Conservation (phyloP, 2,329 filamentous ascomycete genomes). For the Venturia oleaginea region DNA sequence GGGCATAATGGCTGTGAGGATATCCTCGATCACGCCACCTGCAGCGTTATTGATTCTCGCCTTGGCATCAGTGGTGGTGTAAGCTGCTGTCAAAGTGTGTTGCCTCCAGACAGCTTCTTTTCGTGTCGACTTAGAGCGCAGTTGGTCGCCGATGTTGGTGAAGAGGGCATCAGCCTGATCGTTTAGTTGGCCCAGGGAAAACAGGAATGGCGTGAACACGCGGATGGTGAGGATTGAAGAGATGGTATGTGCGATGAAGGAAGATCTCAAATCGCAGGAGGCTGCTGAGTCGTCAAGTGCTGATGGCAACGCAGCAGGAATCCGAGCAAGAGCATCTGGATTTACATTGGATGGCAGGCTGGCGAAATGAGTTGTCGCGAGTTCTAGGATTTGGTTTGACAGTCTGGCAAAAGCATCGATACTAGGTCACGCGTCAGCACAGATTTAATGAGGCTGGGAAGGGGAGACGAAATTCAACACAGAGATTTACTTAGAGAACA, state of each 20-base stretch:
- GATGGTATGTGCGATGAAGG: slow-evolving; percentile 47
- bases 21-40: slow-evolving; percentile 47
- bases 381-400: slow-evolving; percentile 41
- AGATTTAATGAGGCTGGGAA: slow-evolving; percentile 16
- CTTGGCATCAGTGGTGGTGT: slow-evolving; percentile 47
- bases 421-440: slow-evolving; percentile 25
- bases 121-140: slow-evolving; percentile 46
- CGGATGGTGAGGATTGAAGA: slow-evolving; percentile 47
- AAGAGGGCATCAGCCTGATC: slow-evolving; percentile 49
- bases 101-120: slow-evolving; percentile 51
- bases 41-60: slow-evolving; percentile 47
- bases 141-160: slow-evolving; percentile 45
- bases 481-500: not conserved
- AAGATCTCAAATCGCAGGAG: slow-evolving; percentile 43
- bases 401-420: slow-evolving; percentile 44
- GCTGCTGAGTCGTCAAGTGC: slow-evolving; percentile 45
- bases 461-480: slow-evolving; percentile 2
- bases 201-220: slow-evolving; percentile 50
- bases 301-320: slow-evolving; percentile 44
- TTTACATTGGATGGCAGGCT: slow-evolving; percentile 43
- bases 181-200: slow-evolving; percentile 44
- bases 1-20: slow-evolving; percentile 44
- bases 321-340: slow-evolving; percentile 40
- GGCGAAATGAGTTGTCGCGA: slow-evolving; percentile 43
- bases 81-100: slow-evolving; percentile 48